Evolutionary conservation across 1,139 yeast species (phyloP).

Genomic region (Wickerhamomyces sp.): DNA sequence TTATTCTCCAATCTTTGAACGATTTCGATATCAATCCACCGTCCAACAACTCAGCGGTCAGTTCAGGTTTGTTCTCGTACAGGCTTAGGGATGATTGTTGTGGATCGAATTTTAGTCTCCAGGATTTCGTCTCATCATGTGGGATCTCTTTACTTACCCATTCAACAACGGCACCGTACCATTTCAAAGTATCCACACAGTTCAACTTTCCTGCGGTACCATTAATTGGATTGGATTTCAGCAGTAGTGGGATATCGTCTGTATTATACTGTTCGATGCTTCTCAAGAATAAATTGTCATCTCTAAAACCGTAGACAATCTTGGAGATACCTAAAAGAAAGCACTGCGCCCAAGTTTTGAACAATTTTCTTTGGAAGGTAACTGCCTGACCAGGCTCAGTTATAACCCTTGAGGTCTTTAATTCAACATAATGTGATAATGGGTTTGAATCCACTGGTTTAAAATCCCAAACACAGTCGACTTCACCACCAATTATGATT

Average conservation of each 20-base stretch:
- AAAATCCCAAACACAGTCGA: slow-evolving; percentile 84
- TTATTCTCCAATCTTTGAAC: slow-evolving; percentile 57
- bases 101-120: slow-evolving; percentile 38
- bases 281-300: slow-evolving; percentile 56
- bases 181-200: slow-evolving; percentile 74
- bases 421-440: slow-evolving; percentile 74
- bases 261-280: slow-evolving; percentile 73
- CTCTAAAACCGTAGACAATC: slow-evolving; percentile 82
- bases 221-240: slow-evolving; percentile 28
- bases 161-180: slow-evolving; percentile 79
- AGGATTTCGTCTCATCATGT: slow-evolving; percentile 41
- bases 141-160: slow-evolving; percentile 65
- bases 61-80: slow-evolving; percentile 29
- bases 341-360: slow-evolving; percentile 90
- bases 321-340: slow-evolving; percentile 78
- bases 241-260: slow-evolving; percentile 66
- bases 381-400: slow-evolving; percentile 46
- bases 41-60: slow-evolving; percentile 26
- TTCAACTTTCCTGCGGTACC: slow-evolving; percentile 46
- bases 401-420: slow-evolving; percentile 66
- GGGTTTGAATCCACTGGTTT: slow-evolving; percentile 37
- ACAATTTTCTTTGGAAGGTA: slow-evolving; percentile 67
- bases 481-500: slow-evolving; percentile 80
- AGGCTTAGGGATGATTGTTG: slow-evolving; percentile 35
- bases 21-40: slow-evolving; percentile 43